Evolutionary conservation across 805 yeast species (phyloP).

Genomic region (Nakazawaea anatomiae): DNA sequence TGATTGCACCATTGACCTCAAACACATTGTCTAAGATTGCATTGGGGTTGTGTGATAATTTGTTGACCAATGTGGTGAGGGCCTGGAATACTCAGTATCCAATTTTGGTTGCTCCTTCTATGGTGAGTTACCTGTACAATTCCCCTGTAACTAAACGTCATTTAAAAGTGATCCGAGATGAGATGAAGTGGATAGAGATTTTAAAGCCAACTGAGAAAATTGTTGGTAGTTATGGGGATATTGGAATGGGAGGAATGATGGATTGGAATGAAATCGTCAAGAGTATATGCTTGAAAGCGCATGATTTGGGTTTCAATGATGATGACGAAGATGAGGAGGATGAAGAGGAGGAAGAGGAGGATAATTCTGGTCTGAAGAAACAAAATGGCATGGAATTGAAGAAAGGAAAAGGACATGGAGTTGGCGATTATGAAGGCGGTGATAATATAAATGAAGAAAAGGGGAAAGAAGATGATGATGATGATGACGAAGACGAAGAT

Average conservation of each 20-base stretch:
- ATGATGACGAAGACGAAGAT: slow-evolving; percentile 22
- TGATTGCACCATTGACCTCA: slow-evolving; percentile 54
- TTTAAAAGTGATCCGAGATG: slow-evolving; percentile 45
- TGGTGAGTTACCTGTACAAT: slow-evolving; percentile 56
- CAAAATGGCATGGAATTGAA: slow-evolving; percentile 11
- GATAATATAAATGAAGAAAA: slow-evolving; percentile 17
- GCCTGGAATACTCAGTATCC: slow-evolving; percentile 61
- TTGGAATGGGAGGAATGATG: slow-evolving; percentile 68
- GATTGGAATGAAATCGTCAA: slow-evolving; percentile 60
- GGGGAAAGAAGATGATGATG: slow-evolving; percentile 20
- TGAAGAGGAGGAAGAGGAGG: slow-evolving; percentile 30
- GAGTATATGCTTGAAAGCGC: slow-evolving; percentile 37
- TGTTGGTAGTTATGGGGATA: slow-evolving; percentile 50
- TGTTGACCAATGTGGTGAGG: slow-evolving; percentile 50
- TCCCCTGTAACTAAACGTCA: slow-evolving; percentile 52
- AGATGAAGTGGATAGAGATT: slow-evolving; percentile 59
- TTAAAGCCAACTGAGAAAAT: slow-evolving; percentile 57
- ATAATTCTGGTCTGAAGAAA: slow-evolving; percentile 20
- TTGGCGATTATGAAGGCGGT: slow-evolving; percentile 21
- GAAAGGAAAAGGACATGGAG: slow-evolving; percentile 20
- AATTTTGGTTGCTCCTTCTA: slow-evolving; percentile 51
- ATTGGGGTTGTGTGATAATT: slow-evolving; percentile 52
- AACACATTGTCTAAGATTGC: slow-evolving; percentile 52
- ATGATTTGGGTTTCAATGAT: slow-evolving; percentile 38
- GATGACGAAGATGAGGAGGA: slow-evolving; percentile 52